Base-by-base conservation (phyloP, 164 flowering plant genomes). In the Kalanchoe fedtschenkoi region DNA sequence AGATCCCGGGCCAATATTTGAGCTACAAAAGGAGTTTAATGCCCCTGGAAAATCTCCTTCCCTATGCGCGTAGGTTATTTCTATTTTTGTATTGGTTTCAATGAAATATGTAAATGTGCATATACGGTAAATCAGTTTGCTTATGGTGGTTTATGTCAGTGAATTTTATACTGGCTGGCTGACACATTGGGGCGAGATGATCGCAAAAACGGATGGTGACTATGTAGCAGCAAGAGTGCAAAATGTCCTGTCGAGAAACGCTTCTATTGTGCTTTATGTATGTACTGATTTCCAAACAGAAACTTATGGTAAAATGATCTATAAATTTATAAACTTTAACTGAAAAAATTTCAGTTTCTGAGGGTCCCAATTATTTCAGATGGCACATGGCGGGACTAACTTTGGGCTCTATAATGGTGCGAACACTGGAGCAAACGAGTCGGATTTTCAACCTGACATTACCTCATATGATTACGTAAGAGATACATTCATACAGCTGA, bases 301-400 rank as follows among this genome's bases (percentile, higher is more conserved):
- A 58, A 42, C 16, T 35, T 66, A n/a, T 34, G 64, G 38, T 59
- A 24, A 56, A 55, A 60, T 63, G 59, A 66, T 61, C n/a, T n/a
- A n/a, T n/a, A n/a, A n/a, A n/a, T n/a, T 38, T n/a, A n/a, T n/a
- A n/a, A n/a, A 10, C 2, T 24, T 16, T 13, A 51, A 17, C n/a
- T 26, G 16, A 26, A 24, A 13, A 24, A 51, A 51, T 51, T 51
- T 28, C 32, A 24, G 26, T 26, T 17, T 51, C 4, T 47, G n/a
- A n/a, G n/a, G n/a, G 54, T 51, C 26, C 17, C 15, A 10, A 24
- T 22, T 24, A 34, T 71, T 75, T 21, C 76, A 93, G 99, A 93
- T 93, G 99, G 99, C 82, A 39, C 97, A 93, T 77, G 99, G 99
- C 74, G 99, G 99, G 65, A 90, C 97, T 65, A 93, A 90, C 75